Evolutionary conservation across 805 yeast genomes (phyloP), one percentile per base, ranked within the genome.

Genomic region (Kodamaea nitidulidarum): DNA sequence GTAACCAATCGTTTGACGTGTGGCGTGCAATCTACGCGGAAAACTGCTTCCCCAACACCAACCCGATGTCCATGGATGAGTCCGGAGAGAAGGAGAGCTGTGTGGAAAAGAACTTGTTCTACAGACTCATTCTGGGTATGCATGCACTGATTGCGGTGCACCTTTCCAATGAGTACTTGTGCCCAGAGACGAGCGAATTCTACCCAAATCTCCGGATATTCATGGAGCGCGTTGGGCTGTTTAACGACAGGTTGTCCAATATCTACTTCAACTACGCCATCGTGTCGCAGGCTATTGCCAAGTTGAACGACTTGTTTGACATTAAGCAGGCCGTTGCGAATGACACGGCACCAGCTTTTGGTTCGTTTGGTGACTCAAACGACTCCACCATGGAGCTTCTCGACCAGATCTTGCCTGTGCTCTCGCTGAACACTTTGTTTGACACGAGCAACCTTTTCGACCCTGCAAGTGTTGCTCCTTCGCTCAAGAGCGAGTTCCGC

Each of bases 91-190:
- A 70, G 50, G 61, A 70, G 60, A 49, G 72, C 61, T 90, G 96
- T 57, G 64, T 82, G 32, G 98, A 95, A 52, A 91, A 91, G 64
- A 80, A 87, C 46, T 79, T 90, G 28, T 93, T 93, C 52, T 93
- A 84, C 63, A 76, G 93, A 48, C 64, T 93, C 38, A 73, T 93
- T 15, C 82, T 93, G 18, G 99, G 99, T 1, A 76, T 93, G 83
- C 99, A 93, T 57, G 88, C 96, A 2, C 86, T 96, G 2, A 88
- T 93, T 45, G 91, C 95, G 5, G 88, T 95, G 1, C 99, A 93
- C 63, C 70, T 93, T 44, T 78, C 95, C 12, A 85, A 84, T 56
- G 97, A 91, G 55, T 76, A 85, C 58, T 56, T 71, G 40, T 58
- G 60, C 42, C 71, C 78, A 28, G 73, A 72, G 32, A 79, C 93